Percentiles rank a stretch among this genome's conserved stretches.
Evolutionary conservation across 148 eudicot genomes (phyloP).

Genomic region (Camellia sinensis): DNA sequence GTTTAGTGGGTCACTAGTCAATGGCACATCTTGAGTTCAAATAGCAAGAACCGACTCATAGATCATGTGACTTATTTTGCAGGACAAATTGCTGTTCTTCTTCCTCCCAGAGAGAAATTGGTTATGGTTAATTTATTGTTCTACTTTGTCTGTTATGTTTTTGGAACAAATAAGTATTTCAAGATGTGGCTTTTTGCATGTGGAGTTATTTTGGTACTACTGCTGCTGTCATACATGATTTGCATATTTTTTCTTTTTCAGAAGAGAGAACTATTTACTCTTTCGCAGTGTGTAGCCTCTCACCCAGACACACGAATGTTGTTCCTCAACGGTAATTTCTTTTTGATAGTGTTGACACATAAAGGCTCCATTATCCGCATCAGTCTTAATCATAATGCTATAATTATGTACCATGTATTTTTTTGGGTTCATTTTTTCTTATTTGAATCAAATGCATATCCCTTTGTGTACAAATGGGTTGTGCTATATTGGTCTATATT

Average conservation of each 20-base stretch:
- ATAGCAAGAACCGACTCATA: too few relatives aligned
- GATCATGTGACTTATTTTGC: too few relatives aligned
- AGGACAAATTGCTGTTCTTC: neutral
- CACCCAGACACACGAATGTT: slow-evolving; percentile 81
- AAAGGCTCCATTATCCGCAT: neutral
- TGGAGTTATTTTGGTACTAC: slow-evolving; percentile 16
- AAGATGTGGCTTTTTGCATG: slow-evolving; percentile 15
- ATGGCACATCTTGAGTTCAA: too few relatives aligned
- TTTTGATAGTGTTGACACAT: neutral
- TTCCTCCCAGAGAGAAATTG: neutral
- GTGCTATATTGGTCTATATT: neutral
- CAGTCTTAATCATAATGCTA: neutral
- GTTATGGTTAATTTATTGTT: neutral
- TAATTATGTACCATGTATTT: neutral
- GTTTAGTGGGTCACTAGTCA: too few relatives aligned
- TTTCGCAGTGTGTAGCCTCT: slow-evolving; percentile 86
- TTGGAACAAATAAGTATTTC: slow-evolving; percentile 10
- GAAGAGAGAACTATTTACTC: slow-evolving; percentile 78
- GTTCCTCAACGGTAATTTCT: slow-evolving; percentile 67
- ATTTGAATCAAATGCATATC: neutral
- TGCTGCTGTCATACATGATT: slow-evolving; percentile 19
- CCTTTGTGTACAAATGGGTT: neutral
- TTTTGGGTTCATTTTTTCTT: neutral
- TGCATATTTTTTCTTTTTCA: slow-evolving; percentile 22
- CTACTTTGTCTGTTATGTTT: neutral